Conservation (phyloP, 306 rosid genomes). For the Glycine soja region DNA sequence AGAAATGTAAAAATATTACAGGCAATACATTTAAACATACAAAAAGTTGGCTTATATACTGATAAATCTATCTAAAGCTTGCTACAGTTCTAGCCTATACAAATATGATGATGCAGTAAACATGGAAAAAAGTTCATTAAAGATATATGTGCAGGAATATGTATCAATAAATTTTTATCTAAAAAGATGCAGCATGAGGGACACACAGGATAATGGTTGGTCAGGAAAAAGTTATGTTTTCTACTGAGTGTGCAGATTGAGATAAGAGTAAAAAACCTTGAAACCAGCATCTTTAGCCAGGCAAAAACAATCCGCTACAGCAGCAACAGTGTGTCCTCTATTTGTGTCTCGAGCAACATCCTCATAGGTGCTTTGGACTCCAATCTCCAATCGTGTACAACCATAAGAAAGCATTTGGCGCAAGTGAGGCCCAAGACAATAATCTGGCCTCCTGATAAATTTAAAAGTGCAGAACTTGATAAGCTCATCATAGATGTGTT, state of each 20-base stretch:
- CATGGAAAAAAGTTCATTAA: slow-evolving; percentile 1
- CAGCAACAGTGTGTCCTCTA: slow-evolving; percentile 97
- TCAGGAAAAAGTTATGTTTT: slow-evolving; percentile 3
- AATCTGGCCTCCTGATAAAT: slow-evolving; percentile 93
- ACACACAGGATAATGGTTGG: slow-evolving; percentile 31
- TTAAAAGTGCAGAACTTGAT: slow-evolving; percentile 38
- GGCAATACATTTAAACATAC: neutral
- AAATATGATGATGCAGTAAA: slow-evolving; percentile 26
- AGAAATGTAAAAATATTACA: slow-evolving; percentile 14
- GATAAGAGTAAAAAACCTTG: slow-evolving; percentile 64
- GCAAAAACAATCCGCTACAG: slow-evolving; percentile 96
- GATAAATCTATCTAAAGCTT: slow-evolving; percentile 30
- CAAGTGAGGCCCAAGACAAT: slow-evolving; percentile 98
- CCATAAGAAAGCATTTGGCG: slow-evolving; percentile 98
- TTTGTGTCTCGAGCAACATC: slow-evolving; percentile 98
- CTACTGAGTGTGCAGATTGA: slow-evolving; percentile 15
- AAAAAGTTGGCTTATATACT: neutral
- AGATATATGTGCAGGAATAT: slow-evolving; percentile 15
- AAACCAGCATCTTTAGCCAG: slow-evolving; percentile 98
- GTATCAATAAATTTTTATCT: neutral
- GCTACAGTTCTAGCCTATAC: neutral
- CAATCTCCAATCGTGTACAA: slow-evolving; percentile 93
- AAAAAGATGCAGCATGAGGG: slow-evolving; percentile 16
- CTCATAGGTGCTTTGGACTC: slow-evolving; percentile 98
- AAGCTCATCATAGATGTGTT: slow-evolving; percentile 36